Base-by-base conservation (phyloP, 306 rosid species). In the Cicer chorassanicum region DNA sequence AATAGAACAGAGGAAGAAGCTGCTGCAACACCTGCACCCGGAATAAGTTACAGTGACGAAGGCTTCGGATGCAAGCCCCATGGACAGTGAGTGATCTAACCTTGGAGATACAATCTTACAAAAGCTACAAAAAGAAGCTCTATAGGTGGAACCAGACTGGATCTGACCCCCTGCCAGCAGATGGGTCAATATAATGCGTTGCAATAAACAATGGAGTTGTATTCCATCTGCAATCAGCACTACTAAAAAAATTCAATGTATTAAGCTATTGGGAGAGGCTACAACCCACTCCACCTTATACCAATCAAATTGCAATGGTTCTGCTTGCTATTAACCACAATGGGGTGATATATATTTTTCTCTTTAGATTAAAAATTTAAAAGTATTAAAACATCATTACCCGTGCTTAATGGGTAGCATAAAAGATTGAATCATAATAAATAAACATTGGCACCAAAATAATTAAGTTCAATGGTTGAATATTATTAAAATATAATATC, bases 51-150 rank as follows among this genome's bases (percentile, higher is more conserved):
- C n/a, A 24, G 41, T 54, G 36, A 18, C 24, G 36, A 29, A 54
- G 60, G 19, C 13, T 18, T 18, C 15, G 36, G 36, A 29, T 3
- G 36, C 57, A 39, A 24, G 8, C 41, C 9, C 13, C 9, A 57
- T 24, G 64, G 40, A 57, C 40, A 24, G 41, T 24, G 15, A 11
- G 15, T 57, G 24, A 14, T 57, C 16, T 57, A 57, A 57, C 41
- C 64, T 57, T 24, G 64, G 14, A 57, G 15, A 57, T 24, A 57
- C 64, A 57, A 57, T 10, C 64, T 57, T 57, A 57, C 64, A 29
- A 1, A 57, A 40, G 16, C 41, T 24, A 11, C 64, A 24, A 57
- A 57, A 24, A 34, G 41, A 57, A 10, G 11, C 63, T 13, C 7
- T 21, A 21, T 10, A 56, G 39, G n/a, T 10, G 39, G 63, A 56